phyloP scores from a whole-genome alignment of 1,284 basidiomycete species.

The Somion occarium region DNA sequence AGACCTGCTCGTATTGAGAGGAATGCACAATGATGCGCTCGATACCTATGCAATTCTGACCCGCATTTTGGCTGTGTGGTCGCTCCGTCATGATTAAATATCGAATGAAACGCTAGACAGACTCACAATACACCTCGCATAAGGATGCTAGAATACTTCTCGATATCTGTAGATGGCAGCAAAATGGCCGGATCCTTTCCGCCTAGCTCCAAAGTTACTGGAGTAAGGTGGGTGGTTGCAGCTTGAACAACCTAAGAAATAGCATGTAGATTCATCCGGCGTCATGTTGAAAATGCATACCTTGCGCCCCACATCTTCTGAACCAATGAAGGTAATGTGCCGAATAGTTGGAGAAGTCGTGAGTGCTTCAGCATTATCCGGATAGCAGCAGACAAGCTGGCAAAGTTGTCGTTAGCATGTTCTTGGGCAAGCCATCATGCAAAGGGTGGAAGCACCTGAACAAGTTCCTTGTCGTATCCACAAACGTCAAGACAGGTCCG shows the following conservation, averaged over 20 bases:
- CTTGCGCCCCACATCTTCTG: slow-evolving; percentile 83
- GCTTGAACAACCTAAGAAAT: slow-evolving; percentile 64
- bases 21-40: slow-evolving; percentile 88
- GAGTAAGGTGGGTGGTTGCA: slow-evolving; percentile 83
- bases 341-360: slow-evolving; percentile 79
- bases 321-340: slow-evolving; percentile 90
- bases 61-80: slow-evolving; percentile 81
- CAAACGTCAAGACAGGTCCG: slow-evolving; percentile 70
- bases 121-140: slow-evolving; percentile 88
- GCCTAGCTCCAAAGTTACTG: slow-evolving; percentile 88
- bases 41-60: slow-evolving; percentile 97
- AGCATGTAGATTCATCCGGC: too few relatives aligned
- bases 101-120: not conserved
- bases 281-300: slow-evolving; percentile 42
- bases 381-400: slow-evolving; percentile 82
- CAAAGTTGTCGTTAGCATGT: not conserved
- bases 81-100: slow-evolving; percentile 3
- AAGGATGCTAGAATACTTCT: slow-evolving; percentile 67
- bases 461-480: slow-evolving; percentile 76
- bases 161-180: slow-evolving; percentile 66
- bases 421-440: not conserved
- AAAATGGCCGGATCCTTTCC: slow-evolving; percentile 81
- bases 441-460: slow-evolving; percentile 48
- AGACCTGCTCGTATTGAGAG: slow-evolving; percentile 70
- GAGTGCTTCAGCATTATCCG: slow-evolving; percentile 79